These are phyloP conservation scores for Zygosaccharomyces siamensis DNA, from an alignment of 805 yeast genomes.

Conservation along the genomic window DNA sequence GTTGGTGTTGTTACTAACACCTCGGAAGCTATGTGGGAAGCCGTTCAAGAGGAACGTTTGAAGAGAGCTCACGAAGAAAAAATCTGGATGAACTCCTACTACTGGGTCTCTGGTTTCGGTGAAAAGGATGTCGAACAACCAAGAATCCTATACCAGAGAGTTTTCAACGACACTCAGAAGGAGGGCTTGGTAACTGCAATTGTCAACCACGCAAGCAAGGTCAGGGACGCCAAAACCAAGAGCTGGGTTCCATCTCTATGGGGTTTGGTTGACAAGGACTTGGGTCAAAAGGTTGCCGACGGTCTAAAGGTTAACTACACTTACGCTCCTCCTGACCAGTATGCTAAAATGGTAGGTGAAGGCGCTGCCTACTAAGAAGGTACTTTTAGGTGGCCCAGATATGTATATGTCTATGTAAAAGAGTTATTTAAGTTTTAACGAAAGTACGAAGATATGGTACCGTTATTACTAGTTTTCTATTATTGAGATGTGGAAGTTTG, in stretches of 20 bases:
- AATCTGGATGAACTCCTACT: constrained; percentile 1
- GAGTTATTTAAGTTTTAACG: too few relatives aligned
- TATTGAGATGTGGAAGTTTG: too few relatives aligned
- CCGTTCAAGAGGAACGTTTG: constrained; percentile 36
- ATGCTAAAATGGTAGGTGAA: not conserved
- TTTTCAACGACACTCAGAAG: constrained; percentile 35
- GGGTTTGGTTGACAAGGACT: constrained; percentile 39
- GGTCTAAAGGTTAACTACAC: constrained; percentile 26
- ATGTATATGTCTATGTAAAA: too few relatives aligned
- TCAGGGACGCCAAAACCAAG: constrained; percentile 33
- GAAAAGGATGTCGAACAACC: constrained; percentile 47
- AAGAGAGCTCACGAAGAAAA: constrained; percentile 34
- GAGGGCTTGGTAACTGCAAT: constrained; percentile 37
- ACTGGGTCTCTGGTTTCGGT: constrained; percentile 33
- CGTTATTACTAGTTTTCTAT: too few relatives aligned
- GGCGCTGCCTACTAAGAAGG: not conserved
- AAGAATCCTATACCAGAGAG: constrained; percentile 40
- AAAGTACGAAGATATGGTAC: too few relatives aligned
- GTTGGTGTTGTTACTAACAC: constrained; percentile 9
- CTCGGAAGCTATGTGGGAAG: constrained; percentile 35
- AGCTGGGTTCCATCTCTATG: constrained; percentile 39
- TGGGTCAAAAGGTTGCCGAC: constrained; percentile 41
- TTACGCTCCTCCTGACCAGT: not conserved
- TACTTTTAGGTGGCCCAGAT: too few relatives aligned
- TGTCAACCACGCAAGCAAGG: constrained; percentile 38